These are phyloP conservation scores for Cladochytrium replicatum DNA, from an alignment of 192 early-diverging fungal genomes.

Conservation along the genomic window DNA sequence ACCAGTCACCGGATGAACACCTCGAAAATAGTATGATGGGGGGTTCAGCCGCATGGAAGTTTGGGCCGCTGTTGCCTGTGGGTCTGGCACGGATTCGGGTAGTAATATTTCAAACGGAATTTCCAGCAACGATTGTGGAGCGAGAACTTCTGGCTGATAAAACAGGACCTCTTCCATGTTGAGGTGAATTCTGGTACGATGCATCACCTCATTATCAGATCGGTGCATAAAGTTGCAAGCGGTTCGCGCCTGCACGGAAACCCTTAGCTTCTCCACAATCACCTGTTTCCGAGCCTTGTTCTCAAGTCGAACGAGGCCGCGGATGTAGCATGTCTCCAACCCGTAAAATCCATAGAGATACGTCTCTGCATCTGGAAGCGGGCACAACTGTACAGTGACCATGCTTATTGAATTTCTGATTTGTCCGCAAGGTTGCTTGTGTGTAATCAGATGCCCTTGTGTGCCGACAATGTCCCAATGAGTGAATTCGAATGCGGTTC, in stretches of 20 bases:
- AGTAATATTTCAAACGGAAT: constrained; percentile 30
- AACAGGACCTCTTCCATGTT: constrained; percentile 12
- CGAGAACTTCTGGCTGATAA: constrained; percentile 11
- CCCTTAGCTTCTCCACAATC: constrained; percentile 7
- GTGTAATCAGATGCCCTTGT: no score
- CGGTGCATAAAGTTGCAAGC: background rate
- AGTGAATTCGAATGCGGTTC: no score
- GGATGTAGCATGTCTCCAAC: constrained; percentile 23
- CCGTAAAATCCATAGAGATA: constrained; percentile 34
- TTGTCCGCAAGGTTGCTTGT: no score
- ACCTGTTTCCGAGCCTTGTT: background rate
- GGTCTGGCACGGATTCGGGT: constrained; percentile 19
- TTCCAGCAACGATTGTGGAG: constrained; percentile 6
- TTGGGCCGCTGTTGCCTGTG: constrained; percentile 4
- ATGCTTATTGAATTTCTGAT: no score
- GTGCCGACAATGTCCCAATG: no score
- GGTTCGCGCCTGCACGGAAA: constrained; percentile 14
- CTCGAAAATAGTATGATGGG: constrained; percentile 17
- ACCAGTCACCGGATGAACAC: constrained; percentile 6
- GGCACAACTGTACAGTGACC: constrained; percentile 1
- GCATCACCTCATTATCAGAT: background rate
- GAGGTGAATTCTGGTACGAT: constrained; percentile 5
- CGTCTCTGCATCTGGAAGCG: constrained; percentile 5
- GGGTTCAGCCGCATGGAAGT: constrained; percentile 9
- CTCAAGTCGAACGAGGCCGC: constrained; percentile 20